These are phyloP conservation scores for Barnettozyma botsteinii DNA, from an alignment of 805 yeast genomes.

Conservation along the genomic window DNA sequence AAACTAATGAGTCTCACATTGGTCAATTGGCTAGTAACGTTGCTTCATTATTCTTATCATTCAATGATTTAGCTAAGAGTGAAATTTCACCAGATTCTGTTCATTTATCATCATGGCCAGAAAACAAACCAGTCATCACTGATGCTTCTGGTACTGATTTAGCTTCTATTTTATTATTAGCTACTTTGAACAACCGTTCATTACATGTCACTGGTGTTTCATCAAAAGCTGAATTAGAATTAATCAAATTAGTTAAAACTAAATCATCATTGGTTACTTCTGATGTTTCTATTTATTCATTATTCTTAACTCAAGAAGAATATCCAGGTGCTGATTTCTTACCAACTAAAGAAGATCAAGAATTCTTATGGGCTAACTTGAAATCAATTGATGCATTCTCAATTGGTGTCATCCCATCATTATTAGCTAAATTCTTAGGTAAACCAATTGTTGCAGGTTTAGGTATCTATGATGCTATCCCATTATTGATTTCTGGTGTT, in stretches of 20 bases:
- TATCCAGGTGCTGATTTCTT: conserved; percentile 66
- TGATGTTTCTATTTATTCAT: conserved; percentile 76
- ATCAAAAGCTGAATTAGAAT: conserved; percentile 71
- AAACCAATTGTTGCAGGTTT: conserved; percentile 59
- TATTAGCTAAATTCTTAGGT: conserved; percentile 61
- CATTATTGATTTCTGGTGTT: conserved; percentile 77
- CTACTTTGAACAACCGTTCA: conserved; percentile 77
- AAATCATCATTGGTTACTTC: conserved; percentile 81
- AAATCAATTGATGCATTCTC: conserved; percentile 79
- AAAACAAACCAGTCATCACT: conserved; percentile 75
- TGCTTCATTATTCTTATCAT: conserved; percentile 77
- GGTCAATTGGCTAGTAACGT: conserved; percentile 59
- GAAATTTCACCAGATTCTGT: conserved; percentile 75
- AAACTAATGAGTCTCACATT: conserved; percentile 55
- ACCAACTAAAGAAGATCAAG: conserved; percentile 79
- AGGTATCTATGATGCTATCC: conserved; percentile 76
- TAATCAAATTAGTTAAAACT: conserved; percentile 79
- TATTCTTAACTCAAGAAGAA: conserved; percentile 69
- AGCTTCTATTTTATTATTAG: conserved; percentile 87
- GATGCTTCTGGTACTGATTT: conserved; percentile 89
- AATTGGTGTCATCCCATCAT: conserved; percentile 72
- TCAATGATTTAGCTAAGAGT: conserved; percentile 56
- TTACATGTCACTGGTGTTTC: conserved; percentile 88
- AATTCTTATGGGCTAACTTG: conserved; percentile 73
- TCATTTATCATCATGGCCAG: conserved; percentile 82